Percentiles rank a stretch among this genome's conserved stretches.
phyloP scores from a whole-genome alignment of 257 asterid genomes.

The Gentiana straminea region DNA sequence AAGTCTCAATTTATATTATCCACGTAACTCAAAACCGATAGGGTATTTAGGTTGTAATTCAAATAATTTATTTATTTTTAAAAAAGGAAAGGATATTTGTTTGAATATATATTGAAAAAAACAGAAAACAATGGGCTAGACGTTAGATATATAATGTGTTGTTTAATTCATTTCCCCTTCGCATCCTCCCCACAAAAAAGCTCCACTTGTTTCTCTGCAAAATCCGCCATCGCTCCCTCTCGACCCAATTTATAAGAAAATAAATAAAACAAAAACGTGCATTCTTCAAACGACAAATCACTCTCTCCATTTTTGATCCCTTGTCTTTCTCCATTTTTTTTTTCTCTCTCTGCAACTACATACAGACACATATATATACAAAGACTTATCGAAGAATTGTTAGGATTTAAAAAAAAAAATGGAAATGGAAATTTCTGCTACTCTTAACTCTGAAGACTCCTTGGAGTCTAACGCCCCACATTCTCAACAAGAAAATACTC shows the following conservation, averaged over 20 bases:
- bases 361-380: constrained; percentile 6
- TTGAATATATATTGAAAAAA: no score
- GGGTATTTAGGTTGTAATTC: no score
- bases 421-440: constrained; percentile 34
- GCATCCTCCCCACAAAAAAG: constrained; percentile 19
- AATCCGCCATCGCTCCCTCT: constrained; percentile 34
- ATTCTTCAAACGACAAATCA: constrained; percentile 50
- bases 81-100: no score
- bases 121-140: no score
- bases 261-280: constrained; percentile 3
- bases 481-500: constrained; percentile 6
- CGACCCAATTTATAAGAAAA: no score
- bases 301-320: constrained; percentile 62
- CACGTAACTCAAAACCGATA: no score
- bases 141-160: not conserved
- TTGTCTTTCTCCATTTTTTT: constrained; percentile 25
- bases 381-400: not conserved
- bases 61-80: no score
- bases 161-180: constrained; percentile 6
- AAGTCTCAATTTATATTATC: no score
- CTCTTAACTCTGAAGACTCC: constrained; percentile 27
- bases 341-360: constrained; percentile 18
- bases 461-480: constrained; percentile 15
- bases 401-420: not conserved
- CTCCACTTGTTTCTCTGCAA: constrained; percentile 45